Evolutionary conservation across 805 yeast genomes (phyloP).

Genomic region (Saturnispora bothae): DNA sequence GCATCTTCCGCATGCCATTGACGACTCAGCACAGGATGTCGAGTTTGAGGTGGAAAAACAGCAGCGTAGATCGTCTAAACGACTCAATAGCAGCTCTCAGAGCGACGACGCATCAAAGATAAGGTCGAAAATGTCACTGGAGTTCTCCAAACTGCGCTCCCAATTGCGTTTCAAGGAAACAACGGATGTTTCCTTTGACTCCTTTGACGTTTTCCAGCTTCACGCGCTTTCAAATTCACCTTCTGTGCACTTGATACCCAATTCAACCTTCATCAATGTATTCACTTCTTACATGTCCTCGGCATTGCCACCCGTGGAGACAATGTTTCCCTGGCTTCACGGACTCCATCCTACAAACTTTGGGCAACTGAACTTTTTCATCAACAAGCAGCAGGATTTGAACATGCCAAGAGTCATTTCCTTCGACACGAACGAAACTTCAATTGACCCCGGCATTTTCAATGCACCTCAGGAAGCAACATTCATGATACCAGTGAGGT

Average conservation of each 20-base stretch:
- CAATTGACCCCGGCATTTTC: background rate
- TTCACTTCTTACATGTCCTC: conserved; percentile 17
- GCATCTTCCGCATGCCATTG: conserved; percentile 1
- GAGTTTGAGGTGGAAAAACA: background rate
- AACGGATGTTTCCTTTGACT: too few species aligned
- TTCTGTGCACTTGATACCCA: conserved; percentile 18
- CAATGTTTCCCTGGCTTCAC: conserved; percentile 87
- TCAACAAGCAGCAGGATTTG: conserved; percentile 14
- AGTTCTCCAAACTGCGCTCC: conserved; percentile 4
- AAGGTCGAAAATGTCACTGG: conserved; percentile 17
- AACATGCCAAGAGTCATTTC: conserved; percentile 10
- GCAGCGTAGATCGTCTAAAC: conserved; percentile 16
- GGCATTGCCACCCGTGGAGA: conserved; percentile 49
- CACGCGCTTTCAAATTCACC: too few species aligned
- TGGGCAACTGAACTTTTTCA: conserved; percentile 40
- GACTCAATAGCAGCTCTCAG: conserved; percentile 22
- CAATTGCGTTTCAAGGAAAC: background rate
- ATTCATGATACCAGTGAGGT: conserved; percentile 24
- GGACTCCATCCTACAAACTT: conserved; percentile 52
- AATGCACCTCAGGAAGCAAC: conserved; percentile 18
- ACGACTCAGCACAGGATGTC: background rate
- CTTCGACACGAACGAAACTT: conserved; percentile 4
- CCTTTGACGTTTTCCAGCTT: too few species aligned
- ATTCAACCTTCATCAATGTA: conserved; percentile 19
- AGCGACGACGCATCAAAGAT: conserved; percentile 22